Base-by-base conservation (phyloP, 148 eudicot genomes). In the Chenopodium formosanum region DNA sequence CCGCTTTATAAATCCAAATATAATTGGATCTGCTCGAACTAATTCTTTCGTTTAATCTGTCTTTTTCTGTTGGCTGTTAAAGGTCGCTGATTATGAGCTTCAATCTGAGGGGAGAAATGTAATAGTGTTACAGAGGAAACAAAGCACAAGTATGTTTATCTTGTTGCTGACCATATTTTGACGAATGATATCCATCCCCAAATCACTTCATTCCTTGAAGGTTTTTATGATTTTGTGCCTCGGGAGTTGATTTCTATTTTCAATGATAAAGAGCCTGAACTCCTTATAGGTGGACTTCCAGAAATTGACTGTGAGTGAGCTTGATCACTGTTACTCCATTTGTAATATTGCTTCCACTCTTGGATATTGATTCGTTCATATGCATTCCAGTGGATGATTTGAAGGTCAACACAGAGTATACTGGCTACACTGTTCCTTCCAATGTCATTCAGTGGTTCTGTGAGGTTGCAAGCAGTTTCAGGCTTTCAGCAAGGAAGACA, bases 111-210 rank as follows among this genome's bases (percentile, higher is more conserved):
- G 99, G 76, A 90, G 97, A 85, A 96, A 96, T 78, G 90, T 84
- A 77, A 88, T 1, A 31, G 98, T 85, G 99, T 96, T 64, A 96
- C 97, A 56, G 99, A 96, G 86, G 99, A 96, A 84, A 96, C 98
- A 70, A 96, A 96, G 84, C 99, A 96, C 27, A 97, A 96, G 85
- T 96, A 96, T 78, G 99, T 96, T 56, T 98, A 94, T 80, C 97
- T 96, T 79, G 99, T 96, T 79, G 99, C 98, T 67, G 98, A 96
- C 78, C 99, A 96, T 86, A 94, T 90, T 32, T 87, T 96, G 88
- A 96, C 99, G 29, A 96, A 94, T 87, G 99, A 98, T 23, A 96
- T 96, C 66, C 97, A 98, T 27, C 99, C 99, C 76, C 99, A 96
- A 89, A 96, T 96, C 77, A 96, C 86, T 91, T 89, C 99, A 3